These are phyloP conservation scores for Besnoitia besnoiti DNA, from an alignment of 169 alveolate genomes.

Conservation along the genomic window DNA sequence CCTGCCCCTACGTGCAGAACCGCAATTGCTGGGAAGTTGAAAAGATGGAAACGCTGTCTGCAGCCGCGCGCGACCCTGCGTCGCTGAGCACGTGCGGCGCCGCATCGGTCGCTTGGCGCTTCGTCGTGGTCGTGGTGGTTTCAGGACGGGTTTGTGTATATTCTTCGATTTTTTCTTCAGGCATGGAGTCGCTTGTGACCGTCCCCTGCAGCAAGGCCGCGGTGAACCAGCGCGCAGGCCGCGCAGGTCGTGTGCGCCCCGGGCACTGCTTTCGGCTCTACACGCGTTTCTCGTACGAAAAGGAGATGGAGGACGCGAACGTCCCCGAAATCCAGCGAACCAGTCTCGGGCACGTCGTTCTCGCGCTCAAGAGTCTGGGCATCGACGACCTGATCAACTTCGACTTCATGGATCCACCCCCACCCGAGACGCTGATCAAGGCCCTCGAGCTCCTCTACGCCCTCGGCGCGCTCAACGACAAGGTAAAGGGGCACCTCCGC, in stretches of 20 bases:
- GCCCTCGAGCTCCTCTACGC: slow-evolving; percentile 98
- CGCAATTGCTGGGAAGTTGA: neutral
- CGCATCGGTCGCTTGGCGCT: neutral
- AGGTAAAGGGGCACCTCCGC: slow-evolving; percentile 12
- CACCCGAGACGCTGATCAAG: slow-evolving; percentile 92
- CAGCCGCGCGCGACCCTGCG: neutral
- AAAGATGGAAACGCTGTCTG: neutral
- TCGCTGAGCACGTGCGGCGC: neutral
- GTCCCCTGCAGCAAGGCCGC: slow-evolving; percentile 99
- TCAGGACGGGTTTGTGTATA: too few species aligned
- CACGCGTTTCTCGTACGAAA: slow-evolving; percentile 95
- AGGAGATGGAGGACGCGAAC: slow-evolving; percentile 93
- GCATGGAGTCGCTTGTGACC: slow-evolving; percentile 97
- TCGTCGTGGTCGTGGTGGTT: neutral
- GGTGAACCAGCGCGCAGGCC: slow-evolving; percentile 99
- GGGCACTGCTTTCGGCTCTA: slow-evolving; percentile 97
- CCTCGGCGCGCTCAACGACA: slow-evolving; percentile 94
- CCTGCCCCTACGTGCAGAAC: neutral
- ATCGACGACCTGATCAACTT: slow-evolving; percentile 98
- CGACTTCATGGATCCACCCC: slow-evolving; percentile 99
- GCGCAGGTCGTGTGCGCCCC: slow-evolving; percentile 99
- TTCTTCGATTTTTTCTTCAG: slow-evolving; percentile 56
- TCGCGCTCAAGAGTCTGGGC: slow-evolving; percentile 94
- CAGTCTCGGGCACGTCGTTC: slow-evolving; percentile 79
- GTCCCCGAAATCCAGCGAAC: slow-evolving; percentile 78